Base-by-base conservation (phyloP, 139 green algal genomes). In the Pseudopediastrum boryanum region DNA sequence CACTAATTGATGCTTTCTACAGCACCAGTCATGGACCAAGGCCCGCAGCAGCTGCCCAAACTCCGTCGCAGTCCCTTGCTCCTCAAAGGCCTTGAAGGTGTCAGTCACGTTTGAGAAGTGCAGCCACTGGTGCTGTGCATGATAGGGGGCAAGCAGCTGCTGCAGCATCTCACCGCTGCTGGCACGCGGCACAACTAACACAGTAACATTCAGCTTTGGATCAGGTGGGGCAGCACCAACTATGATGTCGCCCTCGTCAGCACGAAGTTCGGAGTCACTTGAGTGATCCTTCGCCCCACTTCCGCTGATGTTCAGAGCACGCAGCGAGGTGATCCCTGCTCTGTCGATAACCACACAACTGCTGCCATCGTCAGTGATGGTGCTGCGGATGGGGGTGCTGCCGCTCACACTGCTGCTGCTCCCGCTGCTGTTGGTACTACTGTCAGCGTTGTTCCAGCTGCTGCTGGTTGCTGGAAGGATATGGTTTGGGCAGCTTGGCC, bases 81-180 rank as follows among this genome's bases (percentile, higher is more conserved):
- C 29, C 10, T n/a, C 31, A 21, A 69, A 69, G 27, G 19, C 29
- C 3, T 50, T 25, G 31, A 69, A 69, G 19, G 61, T 36, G 29
- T 35, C 61, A n/a, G 61, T 69, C 19, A 69, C 61, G 10, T 69
- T 69, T 2, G 61, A 48, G 19, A 69, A 69, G 31, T 69, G 61
- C 61, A 69, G 31, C 61, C 61, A 69, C 16, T 29, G 5, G 2
- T 35, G 35, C 4, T 16, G 29, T 21, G 61, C 6, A 36, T 69
- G 36, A 12, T 56, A 16, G 29, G 43, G 29, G 61, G 21, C 12
- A 16, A 69, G 13, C 35, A 69, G 10, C 61, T 69, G 27, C 16
- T 21, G 27, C 33, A 68, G 5, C 5, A 1, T 16, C 31, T 68
- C 61, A 9, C n/a, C 61, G 10, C 35, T 5, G 9, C 29, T 16